Base-by-base conservation (phyloP, 768 basidiomycete species). In the Xanthoconium purpureum region DNA sequence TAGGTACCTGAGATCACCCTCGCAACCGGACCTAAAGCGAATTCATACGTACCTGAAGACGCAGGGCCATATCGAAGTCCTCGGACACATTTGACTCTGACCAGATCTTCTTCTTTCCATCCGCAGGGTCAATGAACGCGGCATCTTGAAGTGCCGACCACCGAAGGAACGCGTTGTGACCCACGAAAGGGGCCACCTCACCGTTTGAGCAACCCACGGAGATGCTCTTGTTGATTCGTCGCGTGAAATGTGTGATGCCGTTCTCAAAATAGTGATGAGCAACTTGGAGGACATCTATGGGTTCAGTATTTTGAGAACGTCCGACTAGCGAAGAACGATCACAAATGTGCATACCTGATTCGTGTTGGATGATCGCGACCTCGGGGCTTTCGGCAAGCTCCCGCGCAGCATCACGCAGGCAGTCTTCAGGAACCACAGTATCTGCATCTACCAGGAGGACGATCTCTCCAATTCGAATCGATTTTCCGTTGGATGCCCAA, bases 61-160 rank as follows among this genome's bases (percentile, higher is more conserved):
- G 64, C 40, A 82, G 71, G 1, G 78, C 87, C 84, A 87, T 80
- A 77, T 88, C 71, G 75, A 88, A 76, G 79, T 92, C 84, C 64
- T 86, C 85, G 35, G 81, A 84, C 62, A 86, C 85, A 65, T 85
- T 83, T 1, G 75, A 73, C 67, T 86, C 84, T 14, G 84, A 85
- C 84, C 85, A 86, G 42, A 85, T 80, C 73, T 83, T 84, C 91
- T 88, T 66, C 86, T 91, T 20, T 75, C 75, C 74, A 45, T 70
- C 66, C 2, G 56, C 62, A 20, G 50, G 13, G 63, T 94, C 89
- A 30, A 85, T 65, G 59, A 89, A 89, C 6, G 89, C 82, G 0
- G 90, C 90, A 48, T 94, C 93, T 68, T 96, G 93, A 12, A 94
- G 74, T 0, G 93, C 92, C 2, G 84, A 83, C 93, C 93, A 96